Percentiles rank a stretch among this genome's conserved stretches.
phyloP scores from a whole-genome alignment of 352 stramenopile genomes.

The Phytophthora macrochlamydospora region DNA sequence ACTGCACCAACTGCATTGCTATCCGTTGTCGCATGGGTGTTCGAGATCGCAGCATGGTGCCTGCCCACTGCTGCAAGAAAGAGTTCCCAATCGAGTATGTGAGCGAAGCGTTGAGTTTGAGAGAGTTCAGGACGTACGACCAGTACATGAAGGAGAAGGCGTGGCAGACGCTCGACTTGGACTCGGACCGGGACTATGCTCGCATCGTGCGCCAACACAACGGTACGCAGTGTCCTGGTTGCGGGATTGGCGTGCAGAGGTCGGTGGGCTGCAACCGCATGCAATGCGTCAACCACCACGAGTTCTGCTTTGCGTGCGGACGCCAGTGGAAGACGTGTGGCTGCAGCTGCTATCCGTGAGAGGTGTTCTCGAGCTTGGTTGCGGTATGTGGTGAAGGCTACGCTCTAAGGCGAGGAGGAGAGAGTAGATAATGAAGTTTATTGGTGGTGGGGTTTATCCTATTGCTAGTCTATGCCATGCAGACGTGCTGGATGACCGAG shows the following conservation, averaged over 20 bases:
- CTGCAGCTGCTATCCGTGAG: constrained; percentile 17
- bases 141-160: constrained; percentile 60
- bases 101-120: constrained; percentile 32
- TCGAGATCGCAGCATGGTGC: constrained; percentile 56
- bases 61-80: constrained; percentile 73
- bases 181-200: constrained; percentile 71
- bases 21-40: constrained; percentile 62
- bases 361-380: too few species aligned
- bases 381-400: too few species aligned
- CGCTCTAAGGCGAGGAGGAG: too few species aligned
- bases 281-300: constrained; percentile 57
- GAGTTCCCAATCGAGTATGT: constrained; percentile 77
- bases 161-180: constrained; percentile 48
- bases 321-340: constrained; percentile 47
- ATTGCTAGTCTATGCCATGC: constrained; percentile 21
- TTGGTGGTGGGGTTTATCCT: not conserved
- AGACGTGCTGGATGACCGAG: constrained; percentile 29
- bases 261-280: constrained; percentile 63
- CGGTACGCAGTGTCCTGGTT: constrained; percentile 69
- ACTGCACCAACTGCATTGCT: constrained; percentile 59
- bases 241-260: constrained; percentile 67
- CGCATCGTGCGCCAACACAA: constrained; percentile 33
- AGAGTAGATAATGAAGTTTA: too few species aligned
- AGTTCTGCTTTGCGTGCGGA: constrained; percentile 65
- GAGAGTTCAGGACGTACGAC: constrained; percentile 48